Percentiles rank a stretch among this genome's conserved stretches.
These are phyloP conservation scores for Pilaira anomala DNA, from an alignment of 192 early-diverging fungal species.

Conservation along the genomic window DNA sequence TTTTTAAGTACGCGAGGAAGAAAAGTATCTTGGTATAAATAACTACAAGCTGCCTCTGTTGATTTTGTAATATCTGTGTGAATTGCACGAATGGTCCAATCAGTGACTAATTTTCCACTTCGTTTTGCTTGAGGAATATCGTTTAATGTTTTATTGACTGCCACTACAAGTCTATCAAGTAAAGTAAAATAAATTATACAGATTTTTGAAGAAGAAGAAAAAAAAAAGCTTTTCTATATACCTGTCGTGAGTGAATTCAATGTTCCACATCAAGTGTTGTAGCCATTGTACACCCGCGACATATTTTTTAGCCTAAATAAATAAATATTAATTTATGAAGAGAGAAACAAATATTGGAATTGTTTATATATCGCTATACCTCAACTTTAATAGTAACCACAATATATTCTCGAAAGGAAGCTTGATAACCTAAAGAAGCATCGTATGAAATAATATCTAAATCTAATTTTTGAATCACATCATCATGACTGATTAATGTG, in stretches of 20 bases:
- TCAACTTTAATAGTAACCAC: conserved; percentile 34
- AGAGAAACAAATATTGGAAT: not conserved
- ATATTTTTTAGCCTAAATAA: conserved; percentile 41
- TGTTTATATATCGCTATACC: conserved; percentile 11
- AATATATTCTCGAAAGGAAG: conserved; percentile 35
- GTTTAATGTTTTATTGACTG: conserved; percentile 48
- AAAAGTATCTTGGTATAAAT: conserved; percentile 46
- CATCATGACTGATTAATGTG: conserved; percentile 41
- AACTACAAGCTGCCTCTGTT: conserved; percentile 38
- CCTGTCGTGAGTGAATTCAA: conserved; percentile 48
- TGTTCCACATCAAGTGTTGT: conserved; percentile 46
- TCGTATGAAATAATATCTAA: conserved; percentile 50
- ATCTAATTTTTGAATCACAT: conserved; percentile 45
- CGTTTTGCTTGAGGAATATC: conserved; percentile 54
- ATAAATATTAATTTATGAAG: not conserved
- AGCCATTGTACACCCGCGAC: conserved; percentile 47
- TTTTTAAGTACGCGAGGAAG: conserved; percentile 42
- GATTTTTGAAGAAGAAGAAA: too few relatives aligned
- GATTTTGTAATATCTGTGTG: conserved; percentile 41
- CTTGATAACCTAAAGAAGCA: conserved; percentile 34
- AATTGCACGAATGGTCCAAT: conserved; percentile 35
- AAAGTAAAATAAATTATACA: not conserved
- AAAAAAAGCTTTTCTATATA: conserved; percentile 13
- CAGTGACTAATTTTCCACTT: conserved; percentile 45
- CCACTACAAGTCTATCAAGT: conserved; percentile 40